Evolutionary conservation across 129 eudicot genomes (phyloP), one percentile per base, ranked within the genome.

Genomic region (Scalesia atractyloides): DNA sequence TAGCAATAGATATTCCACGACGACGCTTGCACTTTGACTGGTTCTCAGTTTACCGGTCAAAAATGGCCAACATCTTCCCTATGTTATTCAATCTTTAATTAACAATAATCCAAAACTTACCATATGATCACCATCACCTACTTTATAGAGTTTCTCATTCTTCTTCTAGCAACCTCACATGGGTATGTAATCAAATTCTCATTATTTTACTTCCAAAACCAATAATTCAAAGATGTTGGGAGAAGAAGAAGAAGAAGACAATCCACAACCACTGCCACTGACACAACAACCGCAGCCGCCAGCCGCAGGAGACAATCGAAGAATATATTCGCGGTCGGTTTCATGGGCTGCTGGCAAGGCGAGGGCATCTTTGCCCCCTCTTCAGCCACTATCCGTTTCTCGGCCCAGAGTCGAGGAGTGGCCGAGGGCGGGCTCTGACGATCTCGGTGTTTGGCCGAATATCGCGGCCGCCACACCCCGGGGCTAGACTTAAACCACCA

Each of bases 381-480:
- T 91, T 48, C 95, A 87, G 67, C 97, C 97, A 47, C 95, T 92
- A 19, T 80, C 98, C 0, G 82, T 92, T 70, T 64, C 86, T 17
- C 75, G 95, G 15, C 90, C 95, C n/a, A 85, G 17, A 67, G 76
- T 84, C 15, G 91, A 92, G 73, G 96, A 92, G 74, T 92, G 98
- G 98, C 98, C 98, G 0, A 80, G 83, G 70, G 89, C 98, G 0
- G 95, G 98, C 2, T 89, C 96, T 5, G 98, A 92, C 24, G 98
- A 92, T 81, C 83, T 92, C 18, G 98, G 98, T 3, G 84, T 87
- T 15, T 92, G 98, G 98, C 91, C 89, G 7, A 79, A 73, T 46
- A 66, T 51, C 12, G 64, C 90, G 43, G 87, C 95, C 0, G 63
- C 73, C 41, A 89, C 96, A 22, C 98, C 98, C 98, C 8, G 89